Base-by-base conservation (phyloP, 352 stramenopile species). In the Globisporangium paroecandrum region DNA sequence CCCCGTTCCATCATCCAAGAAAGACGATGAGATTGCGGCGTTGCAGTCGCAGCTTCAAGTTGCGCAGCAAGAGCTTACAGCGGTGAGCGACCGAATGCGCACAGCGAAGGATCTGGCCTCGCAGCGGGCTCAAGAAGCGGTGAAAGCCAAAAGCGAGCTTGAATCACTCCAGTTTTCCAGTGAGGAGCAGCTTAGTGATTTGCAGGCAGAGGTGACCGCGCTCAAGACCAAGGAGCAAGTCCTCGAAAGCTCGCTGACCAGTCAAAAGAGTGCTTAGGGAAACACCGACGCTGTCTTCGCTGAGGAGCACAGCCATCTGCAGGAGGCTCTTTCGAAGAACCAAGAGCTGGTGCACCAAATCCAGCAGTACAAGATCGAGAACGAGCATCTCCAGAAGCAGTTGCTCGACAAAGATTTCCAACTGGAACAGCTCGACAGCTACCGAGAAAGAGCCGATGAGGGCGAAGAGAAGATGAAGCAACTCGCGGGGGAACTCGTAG, bases 291-390 rank as follows among this genome's bases (percentile, higher is more conserved):
- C 32, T 25, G 71, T 68, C 4, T 69, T 77, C 18, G 62, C 74
- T 24, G 63, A 75, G 9, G 76, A 77, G 49, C 80, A 89, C 65
- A 54, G 54, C 3, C 75, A 85, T 2, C 27, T 82, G 6, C 69
- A 81, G 49, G 72, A 71, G 38, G 70, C 74, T 32, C 27, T 70
- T n/a, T 15, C 41, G 0, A 75, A 76, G 34, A 73, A 70, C 32
- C 71, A 84, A 7, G 77, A 89, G 32, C 58, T 87, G n/a, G 55
- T 75, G 4, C 71, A 77, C 27, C 76, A 89, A 29, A 62, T 90
- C 32, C 72, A 89, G 59, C 79, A 90, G 64, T 84, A 89, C 74
- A 89, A 90, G 65, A 89, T 87, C 60, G 81, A 91, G 69, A 91
- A 87, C 58, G 78, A 89, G 57, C 79, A 88, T 46, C 72, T 91